Evolutionary conservation across 192 early-diverging fungal genomes (phyloP), one percentile per base, ranked within the genome.

Genomic region (Thoreauomyces humboldtii): DNA sequence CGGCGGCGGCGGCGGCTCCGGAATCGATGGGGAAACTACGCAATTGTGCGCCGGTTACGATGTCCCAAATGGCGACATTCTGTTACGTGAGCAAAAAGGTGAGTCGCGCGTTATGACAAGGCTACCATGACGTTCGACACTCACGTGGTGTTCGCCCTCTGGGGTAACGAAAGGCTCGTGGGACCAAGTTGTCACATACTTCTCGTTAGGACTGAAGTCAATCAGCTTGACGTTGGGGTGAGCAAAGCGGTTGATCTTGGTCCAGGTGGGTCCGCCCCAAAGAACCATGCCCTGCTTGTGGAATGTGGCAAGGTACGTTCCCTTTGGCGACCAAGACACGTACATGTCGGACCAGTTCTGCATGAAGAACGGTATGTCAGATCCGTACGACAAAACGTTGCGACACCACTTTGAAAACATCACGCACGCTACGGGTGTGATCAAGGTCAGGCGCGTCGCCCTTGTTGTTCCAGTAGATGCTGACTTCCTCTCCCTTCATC

Each of bases 291-390:
- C 97, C 73, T 90, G 92, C 52, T 82, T 80, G 71, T 99, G 97
- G 83, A 95, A 87, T 21, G 97, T 96, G 36, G 89, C 83, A 52
- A 99, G 80, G 75, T 93, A 99, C 21, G 91, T 89, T 41, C 97
- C 97, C 27, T 87, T 77, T 11, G 97, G 92, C 28, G 97, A 99
- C 93, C 95, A 99, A 63, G 89, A 78, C 37, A 95, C 85, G 67
- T 93, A 93, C 51, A 87, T 87, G 69, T 96, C 95, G 45, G 94
- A 95, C 95, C 94, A 97, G 85, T 95, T 87, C 74, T 86, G 75
- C 36, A 48, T 45, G 42, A 54, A 62, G 38, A 17, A 41, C 17
- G 38, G 38, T 9, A 9, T 41, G 9, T 41, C 17, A 41, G 38
- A n/a, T n/a, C n/a, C n/a, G n/a, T n/a, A n/a, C n/a, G n/a, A n/a